Conservation (phyloP, 768 basidiomycete genomes). For the Xanthoconium stramineum region DNA sequence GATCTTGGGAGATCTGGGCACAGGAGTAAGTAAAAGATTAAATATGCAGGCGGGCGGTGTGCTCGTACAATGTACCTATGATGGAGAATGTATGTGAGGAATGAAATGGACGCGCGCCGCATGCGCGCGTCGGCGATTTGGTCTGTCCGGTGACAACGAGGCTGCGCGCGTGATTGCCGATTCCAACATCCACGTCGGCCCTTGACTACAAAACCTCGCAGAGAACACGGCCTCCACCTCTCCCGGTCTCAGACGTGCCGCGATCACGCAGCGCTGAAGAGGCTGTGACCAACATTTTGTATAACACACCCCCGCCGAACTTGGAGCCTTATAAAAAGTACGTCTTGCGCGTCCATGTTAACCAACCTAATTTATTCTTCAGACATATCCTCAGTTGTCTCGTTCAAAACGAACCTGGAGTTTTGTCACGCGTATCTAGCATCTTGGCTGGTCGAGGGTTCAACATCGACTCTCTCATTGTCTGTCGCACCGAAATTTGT, state of each 20-base stretch:
- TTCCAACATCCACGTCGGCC: no score
- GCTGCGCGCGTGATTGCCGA: no score
- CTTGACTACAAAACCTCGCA: conserved; percentile 86
- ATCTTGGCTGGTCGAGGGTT: conserved; percentile 96
- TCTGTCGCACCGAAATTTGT: conserved; percentile 27
- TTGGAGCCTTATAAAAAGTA: conserved; percentile 91
- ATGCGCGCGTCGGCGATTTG: no score
- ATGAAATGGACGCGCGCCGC: no score
- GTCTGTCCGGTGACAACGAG: no score
- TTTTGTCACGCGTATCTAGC: conserved; percentile 96
- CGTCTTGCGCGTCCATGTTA: not conserved
- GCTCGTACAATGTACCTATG: no score
- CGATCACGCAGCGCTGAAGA: conserved; percentile 88
- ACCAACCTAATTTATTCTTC: conserved; percentile 7
- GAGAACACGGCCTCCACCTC: conserved; percentile 70
- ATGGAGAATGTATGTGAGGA: no score
- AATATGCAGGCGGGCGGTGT: no score
- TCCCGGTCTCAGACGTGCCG: conserved; percentile 84
- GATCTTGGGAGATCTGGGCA: no score
- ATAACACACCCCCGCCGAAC: conserved; percentile 92
- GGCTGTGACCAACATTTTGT: conserved; percentile 95
- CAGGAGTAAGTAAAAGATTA: no score
- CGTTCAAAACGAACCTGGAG: conserved; percentile 98
- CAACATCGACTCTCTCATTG: conserved; percentile 98
- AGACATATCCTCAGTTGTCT: conserved; percentile 97